Percentiles rank a stretch among this genome's conserved stretches.
Evolutionary conservation across 2,329 filamentous ascomycete species (phyloP).

Genomic region (Malbranchea cinnamomea): DNA sequence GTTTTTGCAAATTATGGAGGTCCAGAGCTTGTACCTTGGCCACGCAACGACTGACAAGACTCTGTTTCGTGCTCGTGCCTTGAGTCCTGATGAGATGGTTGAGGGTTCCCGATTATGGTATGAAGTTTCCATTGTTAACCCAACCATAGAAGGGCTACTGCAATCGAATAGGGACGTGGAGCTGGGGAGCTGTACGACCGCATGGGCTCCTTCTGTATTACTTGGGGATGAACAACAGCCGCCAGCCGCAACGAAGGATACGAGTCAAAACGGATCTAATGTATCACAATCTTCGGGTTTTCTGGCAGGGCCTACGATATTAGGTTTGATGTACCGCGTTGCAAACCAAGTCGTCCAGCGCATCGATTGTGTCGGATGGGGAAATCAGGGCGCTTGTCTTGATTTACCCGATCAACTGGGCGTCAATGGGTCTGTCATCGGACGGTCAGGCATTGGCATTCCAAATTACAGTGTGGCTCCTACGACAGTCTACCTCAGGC

Average conservation of each 20-base stretch:
- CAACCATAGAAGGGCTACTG: slow-evolving; percentile 20
- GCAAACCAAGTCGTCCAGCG: slow-evolving; percentile 20
- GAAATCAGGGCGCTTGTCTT: slow-evolving; percentile 12
- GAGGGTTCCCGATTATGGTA: slow-evolving; percentile 22
- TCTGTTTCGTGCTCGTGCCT: slow-evolving; percentile 17
- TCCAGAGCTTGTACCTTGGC: slow-evolving; percentile 21
- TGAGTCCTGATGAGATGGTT: slow-evolving; percentile 16
- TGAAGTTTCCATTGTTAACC: slow-evolving; percentile 24
- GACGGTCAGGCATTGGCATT: neutral
- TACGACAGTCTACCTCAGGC: no score
- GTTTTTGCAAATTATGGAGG: slow-evolving; percentile 23
- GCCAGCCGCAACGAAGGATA: slow-evolving; percentile 4
- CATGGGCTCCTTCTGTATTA: slow-evolving; percentile 18
- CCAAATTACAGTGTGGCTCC: slow-evolving; percentile 1
- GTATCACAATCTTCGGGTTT: neutral
- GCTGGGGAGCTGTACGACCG: slow-evolving; percentile 19
- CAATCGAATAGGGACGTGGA: slow-evolving; percentile 19
- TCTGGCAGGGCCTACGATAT: slow-evolving; percentile 14
- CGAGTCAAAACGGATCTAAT: no score
- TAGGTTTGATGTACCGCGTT: slow-evolving; percentile 17
- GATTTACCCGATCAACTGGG: neutral
- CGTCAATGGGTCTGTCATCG: neutral
- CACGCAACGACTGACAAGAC: slow-evolving; percentile 12
- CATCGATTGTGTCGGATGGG: slow-evolving; percentile 24
- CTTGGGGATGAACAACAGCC: slow-evolving; percentile 15